phyloP scores from a whole-genome alignment of 2,329 filamentous ascomycete species.

The Coniochaeta ligniaria region DNA sequence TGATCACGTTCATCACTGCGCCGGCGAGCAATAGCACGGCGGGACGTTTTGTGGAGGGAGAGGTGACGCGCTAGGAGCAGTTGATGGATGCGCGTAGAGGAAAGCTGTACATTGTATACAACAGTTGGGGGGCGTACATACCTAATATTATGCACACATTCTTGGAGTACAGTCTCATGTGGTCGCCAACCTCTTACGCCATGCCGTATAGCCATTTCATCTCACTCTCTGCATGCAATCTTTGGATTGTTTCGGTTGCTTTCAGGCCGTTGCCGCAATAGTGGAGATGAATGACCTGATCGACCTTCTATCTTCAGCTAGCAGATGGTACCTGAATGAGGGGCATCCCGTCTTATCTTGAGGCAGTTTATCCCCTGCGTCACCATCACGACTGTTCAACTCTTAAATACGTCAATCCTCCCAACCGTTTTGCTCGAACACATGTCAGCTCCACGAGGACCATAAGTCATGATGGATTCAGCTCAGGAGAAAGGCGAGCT shows the following conservation, averaged over 20 bases:
- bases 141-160: not conserved
- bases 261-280: not conserved
- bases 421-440: not conserved
- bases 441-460: not conserved
- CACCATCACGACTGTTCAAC: not conserved
- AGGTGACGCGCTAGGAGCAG: too few species aligned
- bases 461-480: not conserved
- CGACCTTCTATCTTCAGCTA: constrained; percentile 1
- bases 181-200: too few species aligned
- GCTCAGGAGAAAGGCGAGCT: constrained; percentile 31
- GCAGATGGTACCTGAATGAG: not conserved
- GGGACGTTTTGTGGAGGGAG: too few species aligned
- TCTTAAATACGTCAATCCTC: not conserved
- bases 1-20: too few species aligned
- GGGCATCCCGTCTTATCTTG: not conserved
- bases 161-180: too few species aligned
- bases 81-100: too few species aligned
- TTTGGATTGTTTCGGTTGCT: too few species aligned
- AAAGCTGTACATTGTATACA: too few species aligned
- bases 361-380: not conserved
- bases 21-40: too few species aligned
- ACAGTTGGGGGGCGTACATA: not conserved
- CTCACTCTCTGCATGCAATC: too few species aligned
- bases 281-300: not conserved
- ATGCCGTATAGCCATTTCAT: too few species aligned